Evolutionary conservation across 2,329 filamentous ascomycete species (phyloP), one percentile per base, ranked within the genome.

Genomic region (Drechslerella dactyloides): DNA sequence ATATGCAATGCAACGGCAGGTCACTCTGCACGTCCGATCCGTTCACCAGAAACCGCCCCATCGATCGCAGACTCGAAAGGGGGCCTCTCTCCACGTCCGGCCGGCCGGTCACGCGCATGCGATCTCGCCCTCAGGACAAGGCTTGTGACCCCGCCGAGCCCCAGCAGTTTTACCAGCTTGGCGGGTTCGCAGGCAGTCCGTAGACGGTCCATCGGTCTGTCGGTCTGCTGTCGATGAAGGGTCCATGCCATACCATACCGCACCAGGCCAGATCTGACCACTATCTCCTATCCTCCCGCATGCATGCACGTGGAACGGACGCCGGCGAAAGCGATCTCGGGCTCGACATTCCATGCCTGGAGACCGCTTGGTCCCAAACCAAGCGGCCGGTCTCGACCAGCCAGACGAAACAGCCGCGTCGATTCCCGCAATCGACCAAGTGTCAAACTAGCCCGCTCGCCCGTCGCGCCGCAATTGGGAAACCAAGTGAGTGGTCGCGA

Each of bases 1-100:
- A 48, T 48, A 48, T 48, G 44, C 44, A 48, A 48, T 48, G 44
- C 44, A 48, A 48, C 15, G 44, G 44, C 44, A 48, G 44, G 44
- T 48, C 19, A 48, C 19, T 44, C 15, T 21, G 44, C 44, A 48
- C 11, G n/a, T 48, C 7, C 44, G 19, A 48, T 48, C 19, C 40
- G 40, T 44, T 15, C 40, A 44, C 3, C 40, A 44, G 40, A 44
- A 7, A 44, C 13, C 40, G 40, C 11, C 5, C 40, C 40, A 17
- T 15, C 40, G 17, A 17, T 44, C 17, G 40, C 40, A 44, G 40
- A 5, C 27, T 4, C 4, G 4, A 33, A 33, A 33, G 5, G 40
- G 17, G 40, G 17, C 40, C 3, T 13, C 40, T 13, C 40, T 44
- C 17, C 8, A 3, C 27, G 27, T 8, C 27, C 4, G 27, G 27